Percentiles rank a stretch among this genome's conserved stretches.
These are phyloP conservation scores for Triticum dicoccoides DNA, from an alignment of 176 grass and related monocot genomes.

Conservation along the genomic window DNA sequence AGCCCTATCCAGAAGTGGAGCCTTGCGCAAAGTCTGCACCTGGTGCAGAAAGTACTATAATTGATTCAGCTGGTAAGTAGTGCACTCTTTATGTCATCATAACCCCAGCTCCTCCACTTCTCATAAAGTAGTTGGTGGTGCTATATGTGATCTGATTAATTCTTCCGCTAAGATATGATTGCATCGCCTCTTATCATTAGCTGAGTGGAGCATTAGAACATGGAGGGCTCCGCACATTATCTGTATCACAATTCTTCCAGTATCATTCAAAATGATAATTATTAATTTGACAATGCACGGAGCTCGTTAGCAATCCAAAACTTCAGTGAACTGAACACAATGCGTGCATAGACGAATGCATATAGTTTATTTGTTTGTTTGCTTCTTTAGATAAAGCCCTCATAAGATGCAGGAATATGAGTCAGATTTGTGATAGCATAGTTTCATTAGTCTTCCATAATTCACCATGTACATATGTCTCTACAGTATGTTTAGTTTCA, in stretches of 20 bases:
- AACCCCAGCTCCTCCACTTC: background rate
- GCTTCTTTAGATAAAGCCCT: background rate
- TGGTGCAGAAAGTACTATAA: conserved; percentile 36
- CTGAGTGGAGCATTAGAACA: conserved; percentile 13
- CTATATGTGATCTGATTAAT: background rate
- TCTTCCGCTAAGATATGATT: background rate
- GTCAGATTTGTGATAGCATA: background rate
- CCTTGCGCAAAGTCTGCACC: conserved; percentile 41
- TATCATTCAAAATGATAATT: conserved; percentile 8
- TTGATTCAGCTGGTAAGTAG: conserved; percentile 68
- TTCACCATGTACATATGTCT: background rate
- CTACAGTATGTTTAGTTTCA: background rate
- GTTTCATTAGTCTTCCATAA: background rate
- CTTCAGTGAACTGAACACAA: background rate
- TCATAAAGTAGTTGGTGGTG: background rate
- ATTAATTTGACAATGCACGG: background rate
- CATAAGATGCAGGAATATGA: background rate
- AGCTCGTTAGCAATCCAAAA: background rate
- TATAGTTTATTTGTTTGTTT: background rate
- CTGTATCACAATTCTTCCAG: background rate
- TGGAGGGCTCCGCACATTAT: conserved; percentile 3
- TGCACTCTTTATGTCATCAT: conserved; percentile 10
- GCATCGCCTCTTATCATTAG: background rate
- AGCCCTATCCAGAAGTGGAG: conserved; percentile 54
- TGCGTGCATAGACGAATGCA: background rate